Conservation (phyloP, 257 asterid genomes). For the Craterostigma plantagineum region DNA sequence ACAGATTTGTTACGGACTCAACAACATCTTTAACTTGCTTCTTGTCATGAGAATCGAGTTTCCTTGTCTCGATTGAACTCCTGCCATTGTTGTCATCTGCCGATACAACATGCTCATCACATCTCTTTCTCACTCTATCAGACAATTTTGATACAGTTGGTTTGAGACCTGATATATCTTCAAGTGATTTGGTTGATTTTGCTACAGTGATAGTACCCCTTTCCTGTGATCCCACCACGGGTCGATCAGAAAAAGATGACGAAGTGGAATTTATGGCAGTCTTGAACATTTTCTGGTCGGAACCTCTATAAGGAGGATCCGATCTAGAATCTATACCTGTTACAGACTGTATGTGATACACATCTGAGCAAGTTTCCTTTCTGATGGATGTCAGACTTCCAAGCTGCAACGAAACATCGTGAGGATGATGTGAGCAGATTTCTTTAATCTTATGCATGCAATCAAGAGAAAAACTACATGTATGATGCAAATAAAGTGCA, state of each 20-base stretch:
- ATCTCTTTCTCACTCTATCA: slow-evolving; percentile 17
- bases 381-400: slow-evolving; percentile 16
- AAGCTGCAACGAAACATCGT: slow-evolving; percentile 28
- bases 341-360: slow-evolving; percentile 22
- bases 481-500: not conserved
- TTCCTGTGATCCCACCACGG: slow-evolving; percentile 89
- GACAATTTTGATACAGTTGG: slow-evolving; percentile 22
- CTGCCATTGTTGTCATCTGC: slow-evolving; percentile 23
- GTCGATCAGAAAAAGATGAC: slow-evolving; percentile 87
- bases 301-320: slow-evolving; percentile 70
- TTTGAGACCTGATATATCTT: slow-evolving; percentile 28
- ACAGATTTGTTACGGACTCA: slow-evolving; percentile 23
- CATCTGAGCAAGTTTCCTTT: slow-evolving; percentile 19
- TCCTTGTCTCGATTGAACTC: slow-evolving; percentile 27
- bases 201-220: slow-evolving; percentile 38
- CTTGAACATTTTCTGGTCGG: slow-evolving; percentile 55
- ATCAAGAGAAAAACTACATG: not conserved
- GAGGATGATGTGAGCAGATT: slow-evolving; percentile 5
- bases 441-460: no score
- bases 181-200: slow-evolving; percentile 45
- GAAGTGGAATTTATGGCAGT: slow-evolving; percentile 83
- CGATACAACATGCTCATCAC: slow-evolving; percentile 20
- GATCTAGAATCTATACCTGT: slow-evolving; percentile 82
- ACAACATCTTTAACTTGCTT: slow-evolving; percentile 25
- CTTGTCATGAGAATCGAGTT: slow-evolving; percentile 16